Conservation (phyloP, 257 asterid genomes). For the Solanum paucissectum region DNA sequence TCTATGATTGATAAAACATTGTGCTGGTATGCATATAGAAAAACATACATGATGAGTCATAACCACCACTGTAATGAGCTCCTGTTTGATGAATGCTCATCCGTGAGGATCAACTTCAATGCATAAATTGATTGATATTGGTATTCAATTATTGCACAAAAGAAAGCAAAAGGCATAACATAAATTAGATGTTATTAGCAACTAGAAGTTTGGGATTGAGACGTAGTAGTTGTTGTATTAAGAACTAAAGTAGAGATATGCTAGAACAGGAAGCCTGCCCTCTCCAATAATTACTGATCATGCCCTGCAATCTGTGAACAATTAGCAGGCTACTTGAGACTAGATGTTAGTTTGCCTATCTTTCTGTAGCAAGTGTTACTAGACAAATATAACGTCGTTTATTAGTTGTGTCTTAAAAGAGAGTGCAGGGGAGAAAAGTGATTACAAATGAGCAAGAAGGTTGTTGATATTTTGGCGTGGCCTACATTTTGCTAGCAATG, state of each 20-base stretch:
- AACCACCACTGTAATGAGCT: not conserved
- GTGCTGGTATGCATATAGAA: no score
- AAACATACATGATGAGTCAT: not conserved
- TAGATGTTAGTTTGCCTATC: not conserved
- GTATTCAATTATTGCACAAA: not conserved
- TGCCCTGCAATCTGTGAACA: not conserved
- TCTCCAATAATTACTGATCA: not conserved
- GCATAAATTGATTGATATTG: not conserved
- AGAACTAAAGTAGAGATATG: not conserved
- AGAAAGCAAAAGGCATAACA: fast-evolving
- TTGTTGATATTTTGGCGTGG: conserved; percentile 3
- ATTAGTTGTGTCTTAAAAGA: not conserved
- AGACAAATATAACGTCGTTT: not conserved
- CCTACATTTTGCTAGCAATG: conserved; percentile 5
- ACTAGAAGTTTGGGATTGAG: not conserved
- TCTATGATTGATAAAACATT: not conserved
- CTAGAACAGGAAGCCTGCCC: not conserved
- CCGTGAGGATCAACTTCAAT: not conserved
- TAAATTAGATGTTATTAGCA: not conserved
- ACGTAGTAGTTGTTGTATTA: not conserved
- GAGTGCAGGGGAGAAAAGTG: not conserved
- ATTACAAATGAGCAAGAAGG: not conserved
- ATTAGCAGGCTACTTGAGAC: not conserved
- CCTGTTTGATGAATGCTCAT: not conserved
- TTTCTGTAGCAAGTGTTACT: not conserved